Percentiles rank a stretch among this genome's conserved stretches.
Evolutionary conservation across 2,329 filamentous ascomycete genomes (phyloP).

Genomic region (Colletotrichum sp.): DNA sequence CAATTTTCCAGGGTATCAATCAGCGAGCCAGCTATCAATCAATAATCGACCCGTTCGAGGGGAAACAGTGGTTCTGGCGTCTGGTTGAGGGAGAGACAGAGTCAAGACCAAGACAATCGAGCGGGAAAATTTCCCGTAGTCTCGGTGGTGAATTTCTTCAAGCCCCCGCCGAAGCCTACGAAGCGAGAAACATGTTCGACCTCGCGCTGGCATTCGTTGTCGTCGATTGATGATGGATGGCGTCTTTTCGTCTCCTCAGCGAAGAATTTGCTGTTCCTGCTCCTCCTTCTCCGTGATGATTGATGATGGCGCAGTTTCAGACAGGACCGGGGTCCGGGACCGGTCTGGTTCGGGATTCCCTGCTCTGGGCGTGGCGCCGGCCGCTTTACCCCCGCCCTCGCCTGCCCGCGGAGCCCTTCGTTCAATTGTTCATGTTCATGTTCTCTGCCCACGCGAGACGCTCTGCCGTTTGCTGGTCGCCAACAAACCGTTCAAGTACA

Average conservation of each 20-base stretch:
- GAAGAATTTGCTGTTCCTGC: background rate
- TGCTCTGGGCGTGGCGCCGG: background rate
- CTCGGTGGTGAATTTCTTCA: background rate
- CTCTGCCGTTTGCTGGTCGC: background rate
- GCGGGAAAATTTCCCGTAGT: background rate
- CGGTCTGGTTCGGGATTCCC: background rate
- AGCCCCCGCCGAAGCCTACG: background rate
- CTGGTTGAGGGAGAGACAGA: background rate
- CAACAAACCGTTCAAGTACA: background rate
- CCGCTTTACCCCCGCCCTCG: background rate
- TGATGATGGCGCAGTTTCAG: conserved; percentile 21
- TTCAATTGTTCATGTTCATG: background rate
- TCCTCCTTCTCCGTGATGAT: conserved; percentile 5
- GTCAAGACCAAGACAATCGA: background rate
- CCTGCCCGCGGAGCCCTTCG: background rate
- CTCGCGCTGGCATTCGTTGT: background rate
- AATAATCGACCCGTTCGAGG: background rate
- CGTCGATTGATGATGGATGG: background rate
- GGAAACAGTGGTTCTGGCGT: background rate
- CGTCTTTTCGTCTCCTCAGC: background rate
- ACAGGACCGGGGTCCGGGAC: conserved; percentile 4
- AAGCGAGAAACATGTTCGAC: background rate
- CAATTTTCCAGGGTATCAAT: conserved; percentile 4
- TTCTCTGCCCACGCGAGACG: background rate
- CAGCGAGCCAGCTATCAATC: background rate